A percentile compares a stretch with the other conserved stretches of the same genome.
Evolutionary conservation across 495 filamentous ascomycete genomes (phyloP).

Genomic region (Podospora tetraspora): DNA sequence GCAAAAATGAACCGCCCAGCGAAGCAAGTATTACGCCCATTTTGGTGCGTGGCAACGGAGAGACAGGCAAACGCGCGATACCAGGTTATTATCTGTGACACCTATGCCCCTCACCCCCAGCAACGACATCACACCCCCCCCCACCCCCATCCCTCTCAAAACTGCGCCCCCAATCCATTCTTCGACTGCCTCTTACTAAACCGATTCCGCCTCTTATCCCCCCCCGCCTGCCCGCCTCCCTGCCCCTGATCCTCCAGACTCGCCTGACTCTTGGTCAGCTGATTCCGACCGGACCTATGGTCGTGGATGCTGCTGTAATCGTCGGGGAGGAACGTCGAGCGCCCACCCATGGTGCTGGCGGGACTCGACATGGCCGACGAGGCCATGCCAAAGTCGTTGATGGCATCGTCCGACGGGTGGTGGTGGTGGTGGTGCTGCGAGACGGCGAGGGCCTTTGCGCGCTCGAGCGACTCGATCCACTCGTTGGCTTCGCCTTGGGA

Average conservation of each 20-base stretch:
- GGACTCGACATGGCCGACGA: slow-evolving; percentile 69
- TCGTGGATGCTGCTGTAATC: slow-evolving; percentile 42
- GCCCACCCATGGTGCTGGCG: slow-evolving; percentile 62
- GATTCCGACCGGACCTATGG: slow-evolving; percentile 46
- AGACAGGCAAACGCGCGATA: not conserved
- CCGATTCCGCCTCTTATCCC: slow-evolving; percentile 53
- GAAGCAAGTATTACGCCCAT: not conserved
- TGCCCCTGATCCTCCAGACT: slow-evolving; percentile 44
- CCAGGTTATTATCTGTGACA: not conserved
- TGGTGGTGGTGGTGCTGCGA: slow-evolving; percentile 64
- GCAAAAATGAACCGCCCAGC: not conserved
- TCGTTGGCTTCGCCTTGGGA: slow-evolving; percentile 45
- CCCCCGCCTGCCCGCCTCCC: not conserved
- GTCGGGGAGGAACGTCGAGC: slow-evolving; percentile 31
- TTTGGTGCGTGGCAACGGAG: not conserved
- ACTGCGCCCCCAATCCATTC: slow-evolving; percentile 69
- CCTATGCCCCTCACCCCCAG: not conserved
- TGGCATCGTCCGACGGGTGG: slow-evolving; percentile 55
- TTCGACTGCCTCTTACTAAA: slow-evolving; percentile 90
- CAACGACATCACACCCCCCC: too few relatives aligned
- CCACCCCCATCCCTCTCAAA: slow-evolving; percentile 12
- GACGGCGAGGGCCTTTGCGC: slow-evolving; percentile 72
- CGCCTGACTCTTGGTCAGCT: slow-evolving; percentile 50
- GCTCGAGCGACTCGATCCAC: slow-evolving; percentile 81
- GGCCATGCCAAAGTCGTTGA: slow-evolving; percentile 53